Base-by-base conservation (phyloP, 306 rosid species). In the Potentilla sterilis region DNA sequence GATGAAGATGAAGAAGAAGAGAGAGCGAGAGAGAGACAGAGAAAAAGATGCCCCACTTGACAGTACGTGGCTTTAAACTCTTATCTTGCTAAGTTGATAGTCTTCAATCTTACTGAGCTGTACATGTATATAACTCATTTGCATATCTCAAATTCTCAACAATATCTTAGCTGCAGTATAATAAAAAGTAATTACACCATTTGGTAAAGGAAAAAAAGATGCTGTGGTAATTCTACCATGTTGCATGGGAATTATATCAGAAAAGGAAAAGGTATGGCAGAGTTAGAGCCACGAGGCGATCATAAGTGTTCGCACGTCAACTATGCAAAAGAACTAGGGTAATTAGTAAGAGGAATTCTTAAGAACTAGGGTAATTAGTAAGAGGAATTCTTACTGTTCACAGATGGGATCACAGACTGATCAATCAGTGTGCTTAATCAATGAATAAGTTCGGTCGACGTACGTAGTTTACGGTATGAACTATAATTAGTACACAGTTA, bases 201-300 rank as follows among this genome's bases (percentile, higher is more conserved):
- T 81, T 70, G 76, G 75, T 55, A 78, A 79, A 73, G 77, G 42
- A 68, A 83, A 14, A 77, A 74, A 81, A 78, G 81, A 80, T 85
- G 81, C 86, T 72, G 21, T 38, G 24, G 24, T 38, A 79, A 55
- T 87, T 82, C 65, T 75, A 64, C 52, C 83, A 84, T 63, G 75
- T 81, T 81, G 90, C 75, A 80, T 7, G 68, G 69, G 75, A 76
- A 78, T 57, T 72, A 81, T 59, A 59, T 59, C 65, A 59, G 65
- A 81, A 77, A 75, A 76, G 69, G 44, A 73, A 82, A 75, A 73
- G 77, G 64, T 66, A 77, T 52, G 88, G 81, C 69, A 61, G 72
- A 71, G 65, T 74, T 69, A 44, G 49, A 65, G 72, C 84, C 82
- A 81, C 67, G 72, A 81, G 88, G 81, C 75, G 2, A 57, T 66